Base-by-base conservation (phyloP, 163 green algal genomes). In the Chlorella variabilis region DNA sequence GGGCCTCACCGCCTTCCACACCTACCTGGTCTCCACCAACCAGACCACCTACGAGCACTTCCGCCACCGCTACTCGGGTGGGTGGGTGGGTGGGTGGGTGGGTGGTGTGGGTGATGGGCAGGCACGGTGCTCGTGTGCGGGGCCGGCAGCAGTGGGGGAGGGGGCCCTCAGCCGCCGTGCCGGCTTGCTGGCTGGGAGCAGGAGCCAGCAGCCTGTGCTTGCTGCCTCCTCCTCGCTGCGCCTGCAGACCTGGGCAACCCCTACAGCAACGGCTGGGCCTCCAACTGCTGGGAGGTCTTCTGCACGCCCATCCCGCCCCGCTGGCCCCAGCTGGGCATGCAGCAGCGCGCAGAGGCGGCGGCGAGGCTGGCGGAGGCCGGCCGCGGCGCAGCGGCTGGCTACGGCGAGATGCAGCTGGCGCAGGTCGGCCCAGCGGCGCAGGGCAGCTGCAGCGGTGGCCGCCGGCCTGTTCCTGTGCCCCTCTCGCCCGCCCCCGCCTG, bases 1-100 rank as follows among this genome's bases (percentile, higher is more conserved):
- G 25, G 75, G 75, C 20, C 75, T 81, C n/a, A 81, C 87, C 45
- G 89, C 85, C 62, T 97, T 99, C 74, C 97, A 99, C 89, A 87
- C 83, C 33, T 98, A 94, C 81, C 91, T 99, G 39, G 93, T 98
- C 49, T 87, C 68, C 41, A 94, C 82, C 29, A 99, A 99, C 85
- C 93, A 96, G 88, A 99, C 97, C 4, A 99, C 97, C 0, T 99
- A 99, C 71, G 96, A 99, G 87, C 98, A 98, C 86, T 98, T 99
- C 84, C 91, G 96, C 76, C 90, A 95, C 41, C 62, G 80, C 21
- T 83, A 80, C 67, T 65, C 45, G 7, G 80, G 51, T 59, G 45
- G 2, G 4, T 39, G 21, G 34, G 38, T 25, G 4, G 15, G 36
- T 7, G 38, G 20, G 34, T 17, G 38, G 45, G 45, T 15, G 11